Evolutionary conservation across 1,139 yeast species (phyloP).

Genomic region (Diutina siamensis): DNA sequence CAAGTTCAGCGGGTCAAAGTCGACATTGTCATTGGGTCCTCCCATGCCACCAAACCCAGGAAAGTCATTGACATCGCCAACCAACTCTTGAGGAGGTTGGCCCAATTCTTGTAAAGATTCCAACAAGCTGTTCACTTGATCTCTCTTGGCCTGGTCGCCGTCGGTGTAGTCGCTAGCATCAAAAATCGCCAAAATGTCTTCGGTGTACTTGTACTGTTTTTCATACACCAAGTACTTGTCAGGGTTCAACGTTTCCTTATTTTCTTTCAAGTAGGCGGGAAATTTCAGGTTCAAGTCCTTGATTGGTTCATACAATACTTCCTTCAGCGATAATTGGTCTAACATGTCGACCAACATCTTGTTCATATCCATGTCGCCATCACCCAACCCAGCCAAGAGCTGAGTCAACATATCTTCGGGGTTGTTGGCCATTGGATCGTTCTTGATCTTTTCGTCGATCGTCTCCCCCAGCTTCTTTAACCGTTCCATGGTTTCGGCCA

Average conservation of each 20-base stretch:
- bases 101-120: slow-evolving; percentile 75
- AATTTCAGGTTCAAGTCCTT: slow-evolving; percentile 66
- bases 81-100: slow-evolving; percentile 75
- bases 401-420: slow-evolving; percentile 55
- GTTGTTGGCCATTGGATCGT: slow-evolving; percentile 30
- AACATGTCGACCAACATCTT: slow-evolving; percentile 67
- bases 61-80: slow-evolving; percentile 53
- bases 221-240: slow-evolving; percentile 41
- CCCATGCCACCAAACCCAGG: slow-evolving; percentile 40
- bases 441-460: slow-evolving; percentile 51
- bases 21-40: slow-evolving; percentile 12
- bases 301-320: slow-evolving; percentile 79
- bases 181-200: slow-evolving; percentile 42
- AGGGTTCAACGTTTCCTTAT: slow-evolving; percentile 31
- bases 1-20: slow-evolving; percentile 10
- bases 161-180: slow-evolving; percentile 39
- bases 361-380: slow-evolving; percentile 44
- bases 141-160: slow-evolving; percentile 33
- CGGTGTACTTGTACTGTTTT: slow-evolving; percentile 43
- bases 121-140: slow-evolving; percentile 42
- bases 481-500: slow-evolving; percentile 72
- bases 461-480: slow-evolving; percentile 58
- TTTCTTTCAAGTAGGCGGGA: slow-evolving; percentile 48
- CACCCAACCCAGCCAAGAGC: slow-evolving; percentile 35
- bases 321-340: slow-evolving; percentile 76